A percentile compares a stretch with the other conserved stretches of the same genome.
Evolutionary conservation across 495 filamentous ascomycete genomes (phyloP).

Genomic region (Hamigera avellanea): DNA sequence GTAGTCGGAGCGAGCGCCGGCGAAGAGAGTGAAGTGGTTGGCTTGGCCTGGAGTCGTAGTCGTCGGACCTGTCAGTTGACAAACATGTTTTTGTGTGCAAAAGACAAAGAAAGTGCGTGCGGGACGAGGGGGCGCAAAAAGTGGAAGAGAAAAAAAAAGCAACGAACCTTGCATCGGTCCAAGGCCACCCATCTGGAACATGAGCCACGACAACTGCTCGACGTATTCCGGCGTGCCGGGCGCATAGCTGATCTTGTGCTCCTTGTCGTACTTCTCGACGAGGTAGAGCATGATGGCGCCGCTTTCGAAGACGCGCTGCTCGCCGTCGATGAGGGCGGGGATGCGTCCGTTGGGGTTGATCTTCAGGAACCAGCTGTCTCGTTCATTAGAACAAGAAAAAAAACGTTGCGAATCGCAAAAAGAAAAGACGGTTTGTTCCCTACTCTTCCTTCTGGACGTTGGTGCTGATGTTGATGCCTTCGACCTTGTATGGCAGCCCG

Average conservation of each 20-base stretch:
- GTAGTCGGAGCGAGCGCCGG: conserved; percentile 24
- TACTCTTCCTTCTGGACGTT: conserved; percentile 61
- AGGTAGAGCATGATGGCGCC: conserved; percentile 39
- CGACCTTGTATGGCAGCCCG: conserved; percentile 50
- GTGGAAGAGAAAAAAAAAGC: too few species aligned
- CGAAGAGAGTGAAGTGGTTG: conserved; percentile 30
- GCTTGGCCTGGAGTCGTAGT: conserved; percentile 21
- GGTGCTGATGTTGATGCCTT: conserved; percentile 49
- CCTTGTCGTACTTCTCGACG: conserved; percentile 31
- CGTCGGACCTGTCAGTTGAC: not conserved
- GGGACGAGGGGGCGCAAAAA: too few species aligned
- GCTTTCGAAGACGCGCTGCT: conserved; percentile 34
- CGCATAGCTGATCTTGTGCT: conserved; percentile 30
- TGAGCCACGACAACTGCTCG: conserved; percentile 34
- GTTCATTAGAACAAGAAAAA: too few species aligned
- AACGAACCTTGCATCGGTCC: conserved; percentile 33
- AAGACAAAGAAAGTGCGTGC: not conserved
- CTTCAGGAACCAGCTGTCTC: conserved; percentile 53
- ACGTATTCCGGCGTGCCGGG: conserved; percentile 29
- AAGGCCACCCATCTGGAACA: conserved; percentile 31
- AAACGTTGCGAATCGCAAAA: not conserved
- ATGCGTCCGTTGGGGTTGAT: conserved; percentile 91
- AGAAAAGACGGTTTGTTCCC: not conserved
- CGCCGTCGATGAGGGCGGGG: conserved; percentile 47
- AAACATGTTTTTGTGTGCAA: not conserved